Conservation (phyloP, 2,329 filamentous ascomycete species). For the Sclerotinia subarctica region DNA sequence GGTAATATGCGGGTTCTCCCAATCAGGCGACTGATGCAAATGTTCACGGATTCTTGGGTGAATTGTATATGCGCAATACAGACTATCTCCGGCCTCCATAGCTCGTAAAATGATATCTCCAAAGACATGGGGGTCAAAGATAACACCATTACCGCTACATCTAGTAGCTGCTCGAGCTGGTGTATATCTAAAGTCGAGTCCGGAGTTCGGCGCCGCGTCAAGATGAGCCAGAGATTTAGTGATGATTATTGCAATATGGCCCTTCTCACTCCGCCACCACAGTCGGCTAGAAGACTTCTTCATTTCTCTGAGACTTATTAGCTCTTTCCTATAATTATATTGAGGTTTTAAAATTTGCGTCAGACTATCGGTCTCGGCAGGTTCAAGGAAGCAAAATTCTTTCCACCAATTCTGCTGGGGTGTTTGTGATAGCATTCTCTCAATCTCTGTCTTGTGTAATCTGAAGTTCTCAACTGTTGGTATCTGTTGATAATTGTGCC, state of each 20-base stretch:
- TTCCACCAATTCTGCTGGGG: background rate
- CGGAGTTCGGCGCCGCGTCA: background rate
- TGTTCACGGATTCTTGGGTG: background rate
- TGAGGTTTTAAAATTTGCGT: background rate
- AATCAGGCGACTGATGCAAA: background rate
- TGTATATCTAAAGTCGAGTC: background rate
- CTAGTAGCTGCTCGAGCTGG: background rate
- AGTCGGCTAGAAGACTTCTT: background rate
- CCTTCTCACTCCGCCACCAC: background rate
- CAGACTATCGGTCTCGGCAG: background rate
- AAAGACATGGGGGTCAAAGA: too few relatives aligned
- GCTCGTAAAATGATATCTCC: background rate
- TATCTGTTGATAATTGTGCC: background rate
- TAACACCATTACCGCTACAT: background rate
- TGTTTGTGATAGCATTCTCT: background rate
- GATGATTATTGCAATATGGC: background rate
- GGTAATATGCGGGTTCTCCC: background rate
- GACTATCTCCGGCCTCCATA: background rate
- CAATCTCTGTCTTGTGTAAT: background rate
- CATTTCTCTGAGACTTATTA: background rate
- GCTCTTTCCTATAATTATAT: background rate
- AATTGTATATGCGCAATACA: slow-evolving; percentile 1
- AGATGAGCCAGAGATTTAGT: background rate
- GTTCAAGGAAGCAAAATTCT: slow-evolving; percentile 3
- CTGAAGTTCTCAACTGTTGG: background rate